phyloP scores from a whole-genome alignment of 306 rosid species.

The Malus asiatica region DNA sequence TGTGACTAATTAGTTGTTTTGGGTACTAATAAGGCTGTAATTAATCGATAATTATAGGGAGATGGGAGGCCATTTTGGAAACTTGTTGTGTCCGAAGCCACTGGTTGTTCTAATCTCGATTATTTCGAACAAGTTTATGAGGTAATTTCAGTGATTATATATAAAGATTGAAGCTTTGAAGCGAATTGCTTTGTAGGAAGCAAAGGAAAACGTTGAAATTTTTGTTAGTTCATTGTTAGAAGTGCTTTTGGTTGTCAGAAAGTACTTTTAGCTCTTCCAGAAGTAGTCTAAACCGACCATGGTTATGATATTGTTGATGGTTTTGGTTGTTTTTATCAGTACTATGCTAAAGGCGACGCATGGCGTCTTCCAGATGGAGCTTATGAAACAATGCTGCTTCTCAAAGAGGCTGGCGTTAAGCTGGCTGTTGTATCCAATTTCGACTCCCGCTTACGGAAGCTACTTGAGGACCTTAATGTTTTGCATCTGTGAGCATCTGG shows the following conservation, averaged over 20 bases:
- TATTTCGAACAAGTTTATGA: constrained; percentile 87
- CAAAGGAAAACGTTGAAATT: too few relatives aligned
- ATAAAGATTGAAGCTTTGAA: neutral
- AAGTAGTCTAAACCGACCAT: too few relatives aligned
- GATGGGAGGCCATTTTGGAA: constrained; percentile 99
- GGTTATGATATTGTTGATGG: neutral
- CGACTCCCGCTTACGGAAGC: constrained; percentile 82
- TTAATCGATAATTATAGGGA: constrained; percentile 44
- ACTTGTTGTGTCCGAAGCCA: constrained; percentile 88
- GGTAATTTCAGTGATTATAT: constrained; percentile 30
- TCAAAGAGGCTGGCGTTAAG: constrained; percentile 95
- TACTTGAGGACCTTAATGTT: constrained; percentile 73
- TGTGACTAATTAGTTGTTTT: neutral
- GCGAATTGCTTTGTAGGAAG: neutral
- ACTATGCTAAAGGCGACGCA: constrained; percentile 77
- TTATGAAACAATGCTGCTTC: constrained; percentile 59
- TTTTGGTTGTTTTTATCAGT: constrained; percentile 38
- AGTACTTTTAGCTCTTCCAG: too few relatives aligned
- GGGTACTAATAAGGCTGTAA: neutral
- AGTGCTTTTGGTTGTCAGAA: too few relatives aligned
- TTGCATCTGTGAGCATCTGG: constrained; percentile 60
- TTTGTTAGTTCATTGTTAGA: too few relatives aligned
- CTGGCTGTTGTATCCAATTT: constrained; percentile 94
- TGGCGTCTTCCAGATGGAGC: constrained; percentile 85
- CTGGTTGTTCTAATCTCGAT: constrained; percentile 61